phyloP scores from a whole-genome alignment of 2,329 filamentous ascomycete species.

The Massarina eburnea region DNA sequence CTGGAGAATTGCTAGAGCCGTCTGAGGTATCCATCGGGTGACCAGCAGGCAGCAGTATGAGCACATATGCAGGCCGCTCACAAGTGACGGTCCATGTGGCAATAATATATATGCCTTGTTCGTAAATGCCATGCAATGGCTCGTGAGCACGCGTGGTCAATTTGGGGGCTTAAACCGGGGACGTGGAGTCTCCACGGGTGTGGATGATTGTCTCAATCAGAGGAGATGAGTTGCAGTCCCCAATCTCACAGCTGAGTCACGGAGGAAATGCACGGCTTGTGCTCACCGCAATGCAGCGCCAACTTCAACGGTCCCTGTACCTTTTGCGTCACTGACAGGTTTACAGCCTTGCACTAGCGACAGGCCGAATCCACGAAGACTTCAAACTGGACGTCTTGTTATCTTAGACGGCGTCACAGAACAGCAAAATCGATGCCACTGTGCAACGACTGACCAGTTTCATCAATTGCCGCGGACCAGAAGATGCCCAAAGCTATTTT shows the following conservation, averaged over 20 bases:
- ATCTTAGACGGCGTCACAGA: not conserved
- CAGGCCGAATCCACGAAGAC: constrained; percentile 15
- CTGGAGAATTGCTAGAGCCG: constrained; percentile 36
- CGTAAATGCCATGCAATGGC: constrained; percentile 16
- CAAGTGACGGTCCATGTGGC: constrained; percentile 20
- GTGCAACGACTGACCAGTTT: constrained; percentile 19
- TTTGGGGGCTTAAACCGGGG: constrained; percentile 35
- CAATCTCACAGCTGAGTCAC: constrained; percentile 31
- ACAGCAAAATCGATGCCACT: not conserved
- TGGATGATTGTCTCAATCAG: constrained; percentile 22
- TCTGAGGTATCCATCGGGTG: constrained; percentile 21
- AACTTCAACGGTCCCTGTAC: constrained; percentile 13
- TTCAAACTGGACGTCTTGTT: not conserved
- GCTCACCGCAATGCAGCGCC: constrained; percentile 34
- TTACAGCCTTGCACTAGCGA: constrained; percentile 20
- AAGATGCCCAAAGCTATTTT: constrained; percentile 30
- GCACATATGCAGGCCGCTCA: constrained; percentile 11
- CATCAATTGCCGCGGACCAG: constrained; percentile 18
- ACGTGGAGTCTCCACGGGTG: constrained; percentile 24
- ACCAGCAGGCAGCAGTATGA: constrained; percentile 1
- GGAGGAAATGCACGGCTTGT: constrained; percentile 16
- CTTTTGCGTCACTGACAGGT: constrained; percentile 16
- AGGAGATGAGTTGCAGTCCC: constrained; percentile 23
- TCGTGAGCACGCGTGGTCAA: constrained; percentile 14
- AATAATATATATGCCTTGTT: constrained; percentile 34